Evolutionary conservation across 805 yeast species (phyloP).

Genomic region (Pichia cephalocereana): DNA sequence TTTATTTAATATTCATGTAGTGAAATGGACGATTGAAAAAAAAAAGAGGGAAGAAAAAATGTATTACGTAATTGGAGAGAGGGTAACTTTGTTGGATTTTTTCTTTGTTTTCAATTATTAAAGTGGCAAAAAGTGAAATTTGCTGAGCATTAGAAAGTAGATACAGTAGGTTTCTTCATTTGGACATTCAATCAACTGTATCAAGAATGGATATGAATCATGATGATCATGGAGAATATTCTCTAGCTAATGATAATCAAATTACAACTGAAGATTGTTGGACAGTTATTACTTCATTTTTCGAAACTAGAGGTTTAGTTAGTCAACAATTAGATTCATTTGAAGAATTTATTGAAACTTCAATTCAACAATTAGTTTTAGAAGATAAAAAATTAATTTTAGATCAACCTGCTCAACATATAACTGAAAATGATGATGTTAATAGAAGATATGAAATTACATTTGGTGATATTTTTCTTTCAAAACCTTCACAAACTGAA

Average conservation of each 20-base stretch:
- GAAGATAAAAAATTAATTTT: conserved; percentile 90
- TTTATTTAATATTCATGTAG: too few relatives aligned
- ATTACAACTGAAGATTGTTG: conserved; percentile 95
- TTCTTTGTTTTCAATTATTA: neutral
- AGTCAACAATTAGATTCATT: conserved; percentile 98
- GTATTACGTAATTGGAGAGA: too few relatives aligned
- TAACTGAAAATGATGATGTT: conserved; percentile 80
- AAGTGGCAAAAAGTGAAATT: neutral
- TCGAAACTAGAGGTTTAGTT: conserved; percentile 92
- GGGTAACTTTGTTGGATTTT: neutral
- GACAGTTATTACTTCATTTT: conserved; percentile 95
- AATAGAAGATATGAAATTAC: conserved; percentile 91
- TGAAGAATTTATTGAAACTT: conserved; percentile 93
- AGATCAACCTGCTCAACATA: conserved; percentile 98
- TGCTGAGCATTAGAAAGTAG: neutral
- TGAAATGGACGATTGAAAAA: neutral
- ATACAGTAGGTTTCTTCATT: too few relatives aligned
- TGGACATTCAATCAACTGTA: too few relatives aligned
- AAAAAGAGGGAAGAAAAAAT: neutral
- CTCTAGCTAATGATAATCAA: neutral
- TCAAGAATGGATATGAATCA: neutral
- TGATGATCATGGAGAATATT: neutral
- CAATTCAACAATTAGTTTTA: conserved; percentile 93
- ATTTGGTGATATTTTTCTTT: conserved; percentile 94
- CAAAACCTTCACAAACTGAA: conserved; percentile 97